Conservation (phyloP, 2,329 filamentous ascomycete genomes). For the Colletotrichum simmondsii region DNA sequence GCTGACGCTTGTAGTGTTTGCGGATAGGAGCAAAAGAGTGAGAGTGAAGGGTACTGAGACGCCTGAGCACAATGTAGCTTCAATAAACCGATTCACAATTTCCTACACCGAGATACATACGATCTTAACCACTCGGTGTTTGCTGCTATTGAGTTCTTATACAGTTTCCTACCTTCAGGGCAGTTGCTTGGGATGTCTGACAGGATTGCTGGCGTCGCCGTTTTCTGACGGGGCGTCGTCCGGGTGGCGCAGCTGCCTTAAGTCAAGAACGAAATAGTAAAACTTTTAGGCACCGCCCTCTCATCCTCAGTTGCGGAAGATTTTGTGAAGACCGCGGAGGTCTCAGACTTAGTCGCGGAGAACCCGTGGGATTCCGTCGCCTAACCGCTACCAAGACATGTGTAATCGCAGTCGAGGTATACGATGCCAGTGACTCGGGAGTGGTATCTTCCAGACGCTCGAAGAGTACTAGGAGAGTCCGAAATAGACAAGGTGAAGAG, state of each 20-base stretch:
- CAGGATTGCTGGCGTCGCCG: not conserved
- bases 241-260: not conserved
- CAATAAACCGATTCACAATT: not conserved
- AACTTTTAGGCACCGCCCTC: no score
- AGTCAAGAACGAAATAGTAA: not conserved
- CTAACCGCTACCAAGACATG: no score
- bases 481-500: not conserved
- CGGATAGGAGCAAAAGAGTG: not conserved
- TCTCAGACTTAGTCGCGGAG: not conserved
- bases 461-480: not conserved
- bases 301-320: not conserved
- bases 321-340: not conserved
- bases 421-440: not conserved
- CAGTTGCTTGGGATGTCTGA: not conserved
- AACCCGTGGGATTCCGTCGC: not conserved
- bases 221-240: not conserved
- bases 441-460: no score
- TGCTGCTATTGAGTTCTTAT: not conserved
- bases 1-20: not conserved
- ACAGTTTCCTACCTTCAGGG: not conserved
- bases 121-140: not conserved
- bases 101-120: not conserved
- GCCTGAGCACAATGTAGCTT: not conserved
- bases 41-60: not conserved
- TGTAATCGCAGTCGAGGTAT: not conserved